Conservation (phyloP, 2,329 filamentous ascomycete genomes). For the Lecanoromycetidae sp. region DNA sequence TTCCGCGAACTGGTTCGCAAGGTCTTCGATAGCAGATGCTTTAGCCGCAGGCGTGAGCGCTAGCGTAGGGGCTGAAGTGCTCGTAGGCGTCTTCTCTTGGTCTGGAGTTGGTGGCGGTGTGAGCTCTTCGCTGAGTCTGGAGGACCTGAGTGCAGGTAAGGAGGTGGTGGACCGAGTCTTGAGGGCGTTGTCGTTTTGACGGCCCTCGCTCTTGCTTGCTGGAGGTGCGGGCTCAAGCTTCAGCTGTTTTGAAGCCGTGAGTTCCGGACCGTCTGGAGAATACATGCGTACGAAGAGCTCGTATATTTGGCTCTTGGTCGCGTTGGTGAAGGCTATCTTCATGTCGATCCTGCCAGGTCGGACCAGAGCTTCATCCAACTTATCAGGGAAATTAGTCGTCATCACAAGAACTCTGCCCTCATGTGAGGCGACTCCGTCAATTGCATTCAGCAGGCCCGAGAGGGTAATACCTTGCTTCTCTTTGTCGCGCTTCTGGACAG, state of each 20-base stretch:
- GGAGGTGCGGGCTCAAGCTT: background rate
- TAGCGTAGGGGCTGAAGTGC: background rate
- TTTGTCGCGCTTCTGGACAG: conserved; percentile 12
- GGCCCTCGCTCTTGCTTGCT: background rate
- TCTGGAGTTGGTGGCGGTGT: background rate
- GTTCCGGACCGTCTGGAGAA: conserved; percentile 10
- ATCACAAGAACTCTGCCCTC: conserved; percentile 71
- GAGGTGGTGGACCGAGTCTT: background rate
- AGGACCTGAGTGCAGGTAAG: no score
- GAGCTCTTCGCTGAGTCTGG: background rate
- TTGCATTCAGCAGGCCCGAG: conserved; percentile 68
- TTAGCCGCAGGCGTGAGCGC: background rate
- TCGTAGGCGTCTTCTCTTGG: conserved; percentile 2
- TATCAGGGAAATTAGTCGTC: conserved; percentile 67
- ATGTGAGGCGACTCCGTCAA: conserved; percentile 69
- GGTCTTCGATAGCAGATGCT: conserved; percentile 23
- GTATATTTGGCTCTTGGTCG: conserved; percentile 41
- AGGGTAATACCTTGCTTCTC: conserved; percentile 50
- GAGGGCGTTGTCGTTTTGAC: background rate
- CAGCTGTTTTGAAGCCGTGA: background rate
- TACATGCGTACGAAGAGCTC: conserved; percentile 39
- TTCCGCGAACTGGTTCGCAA: conserved; percentile 36
- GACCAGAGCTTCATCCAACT: conserved; percentile 61
- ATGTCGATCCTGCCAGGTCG: conserved; percentile 62
- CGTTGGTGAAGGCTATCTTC: conserved; percentile 52